Percentiles rank a stretch among this genome's conserved stretches.
Evolutionary conservation across 2,329 filamentous ascomycete species (phyloP).

Genomic region (Ceratocystis smalleyi): DNA sequence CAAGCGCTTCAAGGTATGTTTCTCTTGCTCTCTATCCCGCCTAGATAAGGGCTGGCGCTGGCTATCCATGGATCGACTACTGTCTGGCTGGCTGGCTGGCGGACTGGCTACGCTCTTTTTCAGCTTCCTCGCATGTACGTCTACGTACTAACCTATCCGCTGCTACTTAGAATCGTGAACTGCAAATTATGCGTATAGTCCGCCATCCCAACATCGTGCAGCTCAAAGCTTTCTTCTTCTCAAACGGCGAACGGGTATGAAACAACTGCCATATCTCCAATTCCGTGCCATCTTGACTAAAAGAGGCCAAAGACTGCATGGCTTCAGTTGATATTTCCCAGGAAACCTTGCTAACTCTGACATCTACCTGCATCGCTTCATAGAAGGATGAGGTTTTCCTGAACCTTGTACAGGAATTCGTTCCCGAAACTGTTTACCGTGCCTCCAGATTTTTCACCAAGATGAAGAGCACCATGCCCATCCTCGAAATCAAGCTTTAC

Average conservation of each 20-base stretch:
- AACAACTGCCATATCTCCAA: neutral
- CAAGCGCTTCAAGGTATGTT: constrained; percentile 89
- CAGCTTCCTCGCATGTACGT: neutral
- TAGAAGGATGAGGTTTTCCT: constrained; percentile 98
- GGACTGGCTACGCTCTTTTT: neutral
- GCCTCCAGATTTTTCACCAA: constrained; percentile 99
- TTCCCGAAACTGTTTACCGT: constrained; percentile 95
- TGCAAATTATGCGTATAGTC: constrained; percentile 99
- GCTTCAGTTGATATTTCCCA: neutral
- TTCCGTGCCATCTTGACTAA: neutral
- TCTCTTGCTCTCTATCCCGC: neutral
- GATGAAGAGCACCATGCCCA: constrained; percentile 99
- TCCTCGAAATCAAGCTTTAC: constrained; percentile 96
- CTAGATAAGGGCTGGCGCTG: no score
- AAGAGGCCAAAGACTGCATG: neutral
- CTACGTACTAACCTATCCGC: constrained; percentile 3
- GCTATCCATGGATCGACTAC: no score
- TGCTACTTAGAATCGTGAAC: constrained; percentile 67
- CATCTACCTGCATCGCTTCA: neutral
- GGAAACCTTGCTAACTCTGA: constrained; percentile 9
- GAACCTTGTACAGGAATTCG: constrained; percentile 94
- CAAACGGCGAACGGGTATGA: constrained; percentile 87
- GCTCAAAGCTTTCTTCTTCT: constrained; percentile 98
- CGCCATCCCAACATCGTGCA: constrained; percentile 98
- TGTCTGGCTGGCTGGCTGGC: neutral